Base-by-base conservation (phyloP, 2,329 filamentous ascomycete species). In the Fusarium graminum region DNA sequence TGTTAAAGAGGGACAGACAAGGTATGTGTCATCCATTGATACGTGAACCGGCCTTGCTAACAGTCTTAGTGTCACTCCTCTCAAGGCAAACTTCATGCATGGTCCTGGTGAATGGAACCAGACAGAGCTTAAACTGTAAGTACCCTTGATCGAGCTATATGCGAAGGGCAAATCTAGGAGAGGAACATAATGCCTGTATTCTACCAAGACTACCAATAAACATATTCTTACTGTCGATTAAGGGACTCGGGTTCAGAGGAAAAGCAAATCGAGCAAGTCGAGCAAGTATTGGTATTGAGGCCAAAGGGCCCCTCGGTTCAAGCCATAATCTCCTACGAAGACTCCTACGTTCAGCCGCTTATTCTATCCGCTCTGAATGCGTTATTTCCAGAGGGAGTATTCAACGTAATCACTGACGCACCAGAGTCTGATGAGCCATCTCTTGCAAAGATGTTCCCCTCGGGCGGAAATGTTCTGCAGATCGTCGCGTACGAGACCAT, bases 71-170 rank as follows among this genome's bases (percentile, higher is more conserved):
- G 88, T 99, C 56, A 97, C 95, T 6, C 92, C 94, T 14, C 79
- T 98, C 69, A 92, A 92, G 77, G 94, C 94, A 40, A 97, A 97
- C 78, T 99, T 97, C 78, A 93, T 92, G 86, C 92, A 94, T 76
- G 85, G 86, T 12, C 79, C 83, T 38, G 82, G 86, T 62, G 83
- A 88, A 61, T 82, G 88, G 71, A 82, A 88, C 64, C 84, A 88
- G 73, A 84, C 85, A 70, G 92, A 96, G 82, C 83, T 97, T 76
- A 89, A 90, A 83, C 81, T 97, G 88, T 97, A 87, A 94, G 91
- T 93, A 74, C 52, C 61, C 68, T 66, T 54, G 61, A 66, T 54
- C 22, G 42, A 51, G 52, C 44, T 49, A 66, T 50, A 42, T 52
- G 36, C 29, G 58, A 47, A 22, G 44, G 34, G 52, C 60, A 49